Conservation (phyloP, 208 protist genomes). For the Porcisia hertigi region DNA sequence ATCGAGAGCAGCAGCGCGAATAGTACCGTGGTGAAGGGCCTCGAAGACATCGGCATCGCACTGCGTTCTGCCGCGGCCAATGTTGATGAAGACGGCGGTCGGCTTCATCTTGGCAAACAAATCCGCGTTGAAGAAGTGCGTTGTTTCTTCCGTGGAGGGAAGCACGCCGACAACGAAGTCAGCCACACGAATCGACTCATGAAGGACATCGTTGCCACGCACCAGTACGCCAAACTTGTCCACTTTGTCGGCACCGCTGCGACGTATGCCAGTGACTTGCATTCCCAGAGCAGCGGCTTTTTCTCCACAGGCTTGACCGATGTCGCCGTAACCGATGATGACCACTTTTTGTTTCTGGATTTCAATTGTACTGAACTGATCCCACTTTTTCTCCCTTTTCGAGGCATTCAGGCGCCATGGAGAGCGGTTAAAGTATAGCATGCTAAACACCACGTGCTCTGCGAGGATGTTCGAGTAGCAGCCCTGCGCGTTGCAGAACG, state of each 20-base stretch:
- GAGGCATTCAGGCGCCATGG: constrained; percentile 60
- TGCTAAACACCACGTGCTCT: constrained; percentile 76
- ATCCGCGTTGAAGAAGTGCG: constrained; percentile 78
- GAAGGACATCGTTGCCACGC: constrained; percentile 40
- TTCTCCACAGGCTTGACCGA: constrained; percentile 59
- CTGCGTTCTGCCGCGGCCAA: constrained; percentile 76
- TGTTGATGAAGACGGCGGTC: constrained; percentile 85
- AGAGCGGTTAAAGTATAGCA: constrained; percentile 87
- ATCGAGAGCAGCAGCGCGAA: constrained; percentile 77
- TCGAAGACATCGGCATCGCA: constrained; percentile 64
- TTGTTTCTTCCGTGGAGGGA: constrained; percentile 65
- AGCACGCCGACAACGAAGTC: constrained; percentile 88
- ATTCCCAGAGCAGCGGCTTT: constrained; percentile 58
- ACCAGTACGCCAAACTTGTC: constrained; percentile 70
- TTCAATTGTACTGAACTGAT: constrained; percentile 71
- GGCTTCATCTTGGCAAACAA: constrained; percentile 82
- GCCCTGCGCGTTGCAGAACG: constrained; percentile 72
- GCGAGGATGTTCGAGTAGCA: constrained; percentile 71
- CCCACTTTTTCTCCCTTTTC: constrained; percentile 70
- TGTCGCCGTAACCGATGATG: constrained; percentile 86
- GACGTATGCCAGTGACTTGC: constrained; percentile 74
- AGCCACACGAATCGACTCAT: constrained; percentile 60
- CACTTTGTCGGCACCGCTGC: constrained; percentile 31
- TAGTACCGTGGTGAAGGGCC: constrained; percentile 60
- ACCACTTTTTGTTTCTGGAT: constrained; percentile 61